A percentile compares a stretch with the other conserved stretches of the same genome.
These are phyloP conservation scores for Hibiscus mutabilis DNA, from an alignment of 345 rosid species.

Conservation along the genomic window DNA sequence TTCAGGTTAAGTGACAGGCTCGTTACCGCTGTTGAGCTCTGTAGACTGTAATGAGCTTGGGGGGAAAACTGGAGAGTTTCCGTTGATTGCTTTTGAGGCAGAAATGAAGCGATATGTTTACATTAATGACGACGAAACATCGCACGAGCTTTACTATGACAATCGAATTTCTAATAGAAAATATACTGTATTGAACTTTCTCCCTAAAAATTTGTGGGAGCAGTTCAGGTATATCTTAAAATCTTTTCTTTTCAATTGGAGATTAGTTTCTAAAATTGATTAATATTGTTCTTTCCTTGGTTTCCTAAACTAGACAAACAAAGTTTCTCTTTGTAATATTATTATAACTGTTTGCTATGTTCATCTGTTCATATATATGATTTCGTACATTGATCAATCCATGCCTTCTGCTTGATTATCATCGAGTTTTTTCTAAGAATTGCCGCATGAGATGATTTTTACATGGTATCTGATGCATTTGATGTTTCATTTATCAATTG, in stretches of 20 bases:
- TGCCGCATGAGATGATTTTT: too few relatives aligned
- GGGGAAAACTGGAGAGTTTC: constrained; percentile 11
- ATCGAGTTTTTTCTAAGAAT: too few relatives aligned
- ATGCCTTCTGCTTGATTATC: too few relatives aligned
- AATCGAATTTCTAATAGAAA: constrained; percentile 88
- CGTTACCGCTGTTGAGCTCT: constrained; percentile 1
- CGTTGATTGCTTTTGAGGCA: constrained; percentile 21
- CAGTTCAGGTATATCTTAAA: constrained; percentile 65
- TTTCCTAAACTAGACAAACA: not conserved
- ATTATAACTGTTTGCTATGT: not conserved
- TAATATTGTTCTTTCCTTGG: not conserved
- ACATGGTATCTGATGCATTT: not conserved
- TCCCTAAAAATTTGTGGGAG: constrained; percentile 90
- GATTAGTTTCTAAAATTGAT: too few relatives aligned
- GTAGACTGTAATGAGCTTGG: constrained; percentile 14
- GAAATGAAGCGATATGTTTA: constrained; percentile 85
- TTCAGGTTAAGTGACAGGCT: not conserved
- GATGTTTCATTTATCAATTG: not conserved
- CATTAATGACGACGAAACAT: constrained; percentile 73
- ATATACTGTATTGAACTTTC: constrained; percentile 76
- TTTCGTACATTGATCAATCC: too few relatives aligned
- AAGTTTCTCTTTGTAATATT: not conserved
- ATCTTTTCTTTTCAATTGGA: too few relatives aligned
- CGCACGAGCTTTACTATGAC: constrained; percentile 63
- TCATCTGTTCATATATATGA: not conserved